These are phyloP conservation scores for Zoysia pacifica DNA, from an alignment of 176 grass and related monocot species.

Conservation along the genomic window DNA sequence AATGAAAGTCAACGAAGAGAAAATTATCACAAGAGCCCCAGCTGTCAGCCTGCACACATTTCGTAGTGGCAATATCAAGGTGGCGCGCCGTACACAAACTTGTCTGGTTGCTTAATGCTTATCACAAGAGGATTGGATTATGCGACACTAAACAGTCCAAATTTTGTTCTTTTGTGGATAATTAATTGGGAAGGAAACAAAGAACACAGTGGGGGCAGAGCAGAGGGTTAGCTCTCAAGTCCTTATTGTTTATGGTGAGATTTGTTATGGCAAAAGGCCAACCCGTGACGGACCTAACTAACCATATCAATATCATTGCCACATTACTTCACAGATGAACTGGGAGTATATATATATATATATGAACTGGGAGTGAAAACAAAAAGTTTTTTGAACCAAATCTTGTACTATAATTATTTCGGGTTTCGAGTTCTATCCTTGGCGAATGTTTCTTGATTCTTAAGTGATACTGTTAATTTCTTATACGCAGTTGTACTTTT, in stretches of 20 bases:
- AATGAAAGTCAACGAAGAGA: too few relatives aligned
- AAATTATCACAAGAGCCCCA: too few relatives aligned
- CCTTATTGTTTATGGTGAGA: constrained; percentile 56
- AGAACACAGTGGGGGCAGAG: constrained; percentile 19
- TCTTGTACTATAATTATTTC: too few relatives aligned
- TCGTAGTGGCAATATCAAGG: too few relatives aligned
- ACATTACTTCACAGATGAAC: constrained; percentile 45
- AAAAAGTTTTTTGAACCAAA: too few relatives aligned
- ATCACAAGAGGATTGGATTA: constrained; percentile 24
- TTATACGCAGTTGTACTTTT: too few relatives aligned
- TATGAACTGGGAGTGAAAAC: too few relatives aligned
- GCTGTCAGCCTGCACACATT: too few relatives aligned
- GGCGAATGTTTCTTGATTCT: too few relatives aligned
- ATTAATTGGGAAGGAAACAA: constrained; percentile 38
- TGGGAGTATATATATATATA: too few relatives aligned
- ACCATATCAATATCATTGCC: constrained; percentile 15
- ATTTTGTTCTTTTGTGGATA: background rate
- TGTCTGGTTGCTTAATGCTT: background rate
- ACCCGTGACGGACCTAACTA: constrained; percentile 51
- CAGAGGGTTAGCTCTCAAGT: constrained; percentile 48
- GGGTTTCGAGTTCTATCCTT: too few relatives aligned
- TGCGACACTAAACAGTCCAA: background rate
- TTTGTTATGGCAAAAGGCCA: constrained; percentile 26
- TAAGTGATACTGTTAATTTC: too few relatives aligned
- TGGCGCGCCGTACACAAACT: background rate